Percentiles rank a stretch among this genome's conserved stretches.
Conservation (phyloP, 208 protist species). For the Crithidia brevicula region DNA sequence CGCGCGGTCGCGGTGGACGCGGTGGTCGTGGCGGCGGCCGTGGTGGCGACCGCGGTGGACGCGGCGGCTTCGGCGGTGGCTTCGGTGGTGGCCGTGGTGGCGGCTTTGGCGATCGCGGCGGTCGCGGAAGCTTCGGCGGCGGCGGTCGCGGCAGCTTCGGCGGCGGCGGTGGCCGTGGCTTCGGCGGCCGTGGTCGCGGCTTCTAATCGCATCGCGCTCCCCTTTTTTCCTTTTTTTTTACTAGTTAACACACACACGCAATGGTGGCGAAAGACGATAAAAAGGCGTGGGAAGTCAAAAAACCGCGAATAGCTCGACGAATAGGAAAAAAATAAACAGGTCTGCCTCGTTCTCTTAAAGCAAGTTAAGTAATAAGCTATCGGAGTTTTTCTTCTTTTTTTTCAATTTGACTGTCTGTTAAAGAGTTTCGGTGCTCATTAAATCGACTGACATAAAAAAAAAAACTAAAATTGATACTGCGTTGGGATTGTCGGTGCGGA, state of each 20-base stretch:
- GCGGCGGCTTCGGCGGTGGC: constrained; percentile 46
- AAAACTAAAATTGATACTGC: not conserved
- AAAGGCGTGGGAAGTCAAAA: too few species aligned
- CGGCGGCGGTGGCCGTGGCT: constrained; percentile 14
- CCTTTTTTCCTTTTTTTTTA: constrained; percentile 32
- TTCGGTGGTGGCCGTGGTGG: constrained; percentile 38
- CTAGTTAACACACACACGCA: not conserved
- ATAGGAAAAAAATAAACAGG: not conserved
- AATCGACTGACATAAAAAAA: too few species aligned
- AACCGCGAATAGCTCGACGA: too few species aligned
- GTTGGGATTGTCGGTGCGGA: not conserved
- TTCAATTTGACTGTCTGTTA: not conserved
- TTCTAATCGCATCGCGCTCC: constrained; percentile 27
- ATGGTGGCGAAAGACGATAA: not conserved
- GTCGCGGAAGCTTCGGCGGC: constrained; percentile 48
- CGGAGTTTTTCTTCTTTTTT: not conserved
- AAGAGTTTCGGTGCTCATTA: too few species aligned
- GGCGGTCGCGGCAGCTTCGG: constrained; percentile 30
- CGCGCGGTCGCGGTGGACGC: constrained; percentile 83
- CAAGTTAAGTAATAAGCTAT: not conserved
- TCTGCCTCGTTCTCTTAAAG: not conserved
- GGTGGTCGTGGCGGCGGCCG: constrained; percentile 42
- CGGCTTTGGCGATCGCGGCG: constrained; percentile 49
- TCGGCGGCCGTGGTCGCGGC: constrained; percentile 43
- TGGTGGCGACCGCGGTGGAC: constrained; percentile 31